Evolutionary conservation across 2,329 filamentous ascomycete species (phyloP), one percentile per base, ranked within the genome.

Genomic region (Cordyceps farinosa): DNA sequence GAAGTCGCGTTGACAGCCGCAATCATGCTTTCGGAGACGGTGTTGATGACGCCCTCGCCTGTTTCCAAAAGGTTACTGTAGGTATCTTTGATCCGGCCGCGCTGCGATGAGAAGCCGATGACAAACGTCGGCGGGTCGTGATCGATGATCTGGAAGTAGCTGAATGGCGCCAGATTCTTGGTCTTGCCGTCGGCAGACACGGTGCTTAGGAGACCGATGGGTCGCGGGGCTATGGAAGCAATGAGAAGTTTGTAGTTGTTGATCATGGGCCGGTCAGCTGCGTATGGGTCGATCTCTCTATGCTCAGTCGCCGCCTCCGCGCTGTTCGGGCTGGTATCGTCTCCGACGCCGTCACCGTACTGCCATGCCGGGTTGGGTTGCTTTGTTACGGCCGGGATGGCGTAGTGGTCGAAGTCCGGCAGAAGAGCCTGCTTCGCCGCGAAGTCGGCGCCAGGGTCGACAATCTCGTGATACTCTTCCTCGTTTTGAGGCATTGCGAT

Each of bases 241-340:
- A 96, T 92, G 34, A 96, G 79, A 2, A 96, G 84, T 73, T 94
- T 94, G 82, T 97, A 96, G 79, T 96, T 96, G 75, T 84, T 86
- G 0, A 82, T 78, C 0, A 86, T 78, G 0, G 87, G 84, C 1
- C 92, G 83, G 34, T 88, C 89, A 38, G 86, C 78, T 62, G 84
- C 88, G 73, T 92, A 88, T 0, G 92, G 92, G 74, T 95, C 88
- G 67, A 96, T 94, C 71, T 88, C 81, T 62, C 91, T 77, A 76
- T 96, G 90, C 1, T 22, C 22, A 22, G 22, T 22, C 22, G 22
- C 22, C 22, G 22, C 22, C 22, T 22, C 22, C 22, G 22, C 22
- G 22, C 22, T 22, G 22, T 22, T 22, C 22, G 22, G 22, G 22
- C 22, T 22, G 22, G 22, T 22, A 22, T 22, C 22, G 76, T 71